Evolutionary conservation across 805 yeast genomes (phyloP), one percentile per base, ranked within the genome.

Genomic region (Wickerhamiella brachini): DNA sequence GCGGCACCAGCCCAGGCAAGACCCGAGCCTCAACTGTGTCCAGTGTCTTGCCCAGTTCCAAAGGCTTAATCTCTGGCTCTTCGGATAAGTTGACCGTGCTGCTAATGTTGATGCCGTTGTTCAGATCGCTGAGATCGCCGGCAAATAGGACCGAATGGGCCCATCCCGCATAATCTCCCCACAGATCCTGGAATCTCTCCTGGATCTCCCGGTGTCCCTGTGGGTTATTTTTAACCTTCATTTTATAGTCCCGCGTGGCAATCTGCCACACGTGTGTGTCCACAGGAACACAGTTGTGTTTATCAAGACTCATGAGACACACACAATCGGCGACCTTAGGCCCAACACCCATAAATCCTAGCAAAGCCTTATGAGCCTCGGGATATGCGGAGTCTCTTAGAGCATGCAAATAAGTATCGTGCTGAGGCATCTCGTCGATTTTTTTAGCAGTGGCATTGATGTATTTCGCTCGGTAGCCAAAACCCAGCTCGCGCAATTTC

Each of bases 301-400:
- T 82, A 59, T 84, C 90, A 54, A 90, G 71, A 2, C 93, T 81
- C 97, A 93, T 90, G 45, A 93, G 70, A 56, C 94, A 81, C 15
- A 93, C 93, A 65, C 98, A 93, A 59, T 93, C 98, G 0, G 98
- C 97, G 1, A 93, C 97, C 67, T 93, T 93, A 0, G 97, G 97
- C 0, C 98, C 98, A 0, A 93, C 96, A 0, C 98, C 98, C 2
- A 76, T 71, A 58, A 84, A 82, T 54, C 76, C 72, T 56, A 83
- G 70, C 43, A 93, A 67, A 47, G 74, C 78, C 6, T 72, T 70
- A 54, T 80, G 83, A 1, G 81, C 80, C 5, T 71, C 74, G 45
- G 68, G 71, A 56, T 80, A 79, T 2, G 72, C 63, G 41, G 68
- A 62, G 1, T 64, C 55, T 9, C 88, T 68, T 54, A 82, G 68